Conservation (phyloP, 2,329 filamentous ascomycete species). For the Stagonosporopsis chrysanthemi region DNA sequence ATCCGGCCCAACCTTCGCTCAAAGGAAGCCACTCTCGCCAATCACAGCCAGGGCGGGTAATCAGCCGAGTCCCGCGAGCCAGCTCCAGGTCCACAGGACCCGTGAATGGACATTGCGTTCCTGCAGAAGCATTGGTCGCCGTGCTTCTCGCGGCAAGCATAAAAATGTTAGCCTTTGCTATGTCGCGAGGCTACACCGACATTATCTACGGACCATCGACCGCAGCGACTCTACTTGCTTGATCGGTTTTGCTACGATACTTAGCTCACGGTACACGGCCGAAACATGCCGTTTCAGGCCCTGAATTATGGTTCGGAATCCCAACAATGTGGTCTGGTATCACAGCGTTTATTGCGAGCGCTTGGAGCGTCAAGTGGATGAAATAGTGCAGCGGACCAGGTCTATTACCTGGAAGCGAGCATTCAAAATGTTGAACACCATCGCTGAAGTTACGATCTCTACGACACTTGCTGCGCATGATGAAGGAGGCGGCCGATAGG, state of each 20-base stretch:
- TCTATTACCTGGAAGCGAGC: conserved; percentile 14
- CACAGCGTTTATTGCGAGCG: conserved; percentile 28
- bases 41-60: conserved; percentile 28
- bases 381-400: conserved; percentile 13
- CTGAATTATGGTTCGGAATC: conserved; percentile 38
- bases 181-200: conserved; percentile 10
- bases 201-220: conserved; percentile 2
- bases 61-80: conserved; percentile 17
- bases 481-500: conserved; percentile 9
- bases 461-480: conserved; percentile 23
- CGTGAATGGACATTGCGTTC: conserved; percentile 15
- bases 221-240: conserved; percentile 15
- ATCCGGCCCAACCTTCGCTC: conserved; percentile 23
- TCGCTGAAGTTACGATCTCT: conserved; percentile 1
- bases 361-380: conserved; percentile 36
- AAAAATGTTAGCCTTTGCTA: conserved; percentile 18
- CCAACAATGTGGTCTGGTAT: conserved; percentile 43
- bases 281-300: conserved; percentile 17
- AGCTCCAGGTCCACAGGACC: conserved; percentile 19
- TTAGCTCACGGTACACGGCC: conserved; percentile 19
- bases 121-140: conserved; percentile 28
- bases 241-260: conserved; percentile 1
- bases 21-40: conserved; percentile 25
- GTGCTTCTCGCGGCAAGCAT: conserved; percentile 46
- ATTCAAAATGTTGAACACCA: background rate